Percentiles rank a stretch among this genome's conserved stretches.
Evolutionary conservation across 352 stramenopile species (phyloP).

Genomic region (Elongisporangium prolatum): DNA sequence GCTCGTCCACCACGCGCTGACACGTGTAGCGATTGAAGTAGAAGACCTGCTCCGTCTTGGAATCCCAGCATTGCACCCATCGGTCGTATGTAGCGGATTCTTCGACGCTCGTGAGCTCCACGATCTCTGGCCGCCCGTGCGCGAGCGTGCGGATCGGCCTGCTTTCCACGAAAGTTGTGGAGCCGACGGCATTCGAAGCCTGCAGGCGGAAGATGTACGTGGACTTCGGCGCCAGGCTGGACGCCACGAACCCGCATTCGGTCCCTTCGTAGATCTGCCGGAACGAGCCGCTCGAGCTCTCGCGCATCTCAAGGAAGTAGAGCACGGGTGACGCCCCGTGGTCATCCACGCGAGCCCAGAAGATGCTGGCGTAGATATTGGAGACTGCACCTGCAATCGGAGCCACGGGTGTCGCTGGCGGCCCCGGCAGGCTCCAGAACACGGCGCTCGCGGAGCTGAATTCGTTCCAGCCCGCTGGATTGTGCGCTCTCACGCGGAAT

Average conservation of each 20-base stretch:
- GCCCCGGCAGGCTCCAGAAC: slow-evolving; percentile 56
- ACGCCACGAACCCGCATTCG: slow-evolving; percentile 61
- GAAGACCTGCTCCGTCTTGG: slow-evolving; percentile 79
- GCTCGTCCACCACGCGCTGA: slow-evolving; percentile 58
- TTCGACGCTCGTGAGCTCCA: slow-evolving; percentile 48
- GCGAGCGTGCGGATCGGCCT: slow-evolving; percentile 49
- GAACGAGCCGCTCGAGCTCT: slow-evolving; percentile 22
- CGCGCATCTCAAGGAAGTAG: slow-evolving; percentile 56
- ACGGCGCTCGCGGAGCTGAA: slow-evolving; percentile 44
- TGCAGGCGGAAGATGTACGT: slow-evolving; percentile 66
- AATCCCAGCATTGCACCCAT: slow-evolving; percentile 88
- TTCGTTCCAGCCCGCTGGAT: slow-evolving; percentile 66
- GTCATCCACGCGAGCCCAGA: slow-evolving; percentile 55
- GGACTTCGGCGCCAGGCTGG: slow-evolving; percentile 33
- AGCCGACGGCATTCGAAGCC: slow-evolving; percentile 62
- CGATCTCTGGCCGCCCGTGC: slow-evolving; percentile 58
- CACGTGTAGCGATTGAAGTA: slow-evolving; percentile 88
- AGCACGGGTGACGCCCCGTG: slow-evolving; percentile 56
- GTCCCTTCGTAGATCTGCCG: slow-evolving; percentile 53
- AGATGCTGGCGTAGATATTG: slow-evolving; percentile 70
- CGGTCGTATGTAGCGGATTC: slow-evolving; percentile 32
- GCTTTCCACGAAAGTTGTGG: slow-evolving; percentile 56
- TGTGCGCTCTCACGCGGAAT: slow-evolving; percentile 62
- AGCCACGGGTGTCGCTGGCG: slow-evolving; percentile 30
- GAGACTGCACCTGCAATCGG: slow-evolving; percentile 50